Conservation (phyloP, 2,329 filamentous ascomycete species). For the Trichothecium sympodiale region DNA sequence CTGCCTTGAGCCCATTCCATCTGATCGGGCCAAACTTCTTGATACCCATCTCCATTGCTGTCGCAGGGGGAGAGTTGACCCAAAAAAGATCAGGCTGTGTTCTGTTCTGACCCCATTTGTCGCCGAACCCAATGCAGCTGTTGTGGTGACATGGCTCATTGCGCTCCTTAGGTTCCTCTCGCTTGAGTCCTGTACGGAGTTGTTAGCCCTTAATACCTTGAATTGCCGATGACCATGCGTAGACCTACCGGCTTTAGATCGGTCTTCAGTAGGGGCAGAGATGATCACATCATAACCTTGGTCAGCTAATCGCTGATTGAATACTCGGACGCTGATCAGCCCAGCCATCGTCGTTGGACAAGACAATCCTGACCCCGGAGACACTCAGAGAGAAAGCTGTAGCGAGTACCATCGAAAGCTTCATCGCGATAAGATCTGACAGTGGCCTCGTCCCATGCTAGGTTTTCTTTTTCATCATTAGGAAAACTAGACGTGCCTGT, state of each 20-base stretch:
- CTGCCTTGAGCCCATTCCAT: conserved; percentile 36
- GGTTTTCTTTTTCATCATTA: too few species aligned
- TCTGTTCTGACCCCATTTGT: neutral
- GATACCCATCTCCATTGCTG: conserved; percentile 42
- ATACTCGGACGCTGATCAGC: conserved; percentile 20
- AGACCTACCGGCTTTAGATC: conserved; percentile 43
- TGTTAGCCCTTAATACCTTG: conserved; percentile 42
- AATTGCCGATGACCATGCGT: conserved; percentile 60
- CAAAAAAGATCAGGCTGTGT: neutral
- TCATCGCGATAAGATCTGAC: too few species aligned
- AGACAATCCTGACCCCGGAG: conserved; percentile 41
- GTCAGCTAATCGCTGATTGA: conserved; percentile 19
- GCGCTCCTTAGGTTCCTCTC: neutral
- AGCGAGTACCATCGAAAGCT: too few species aligned
- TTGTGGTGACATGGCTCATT: neutral
- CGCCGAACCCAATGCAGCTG: neutral
- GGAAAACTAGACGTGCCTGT: too few species aligned
- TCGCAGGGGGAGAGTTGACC: neutral
- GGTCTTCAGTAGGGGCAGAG: conserved; percentile 49
- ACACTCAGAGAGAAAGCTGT: conserved; percentile 16
- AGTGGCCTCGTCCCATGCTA: too few species aligned
- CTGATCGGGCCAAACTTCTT: conserved; percentile 35
- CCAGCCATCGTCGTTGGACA: conserved; percentile 66
- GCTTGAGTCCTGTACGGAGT: neutral
- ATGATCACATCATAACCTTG: conserved; percentile 46